phyloP scores from a whole-genome alignment of 2,329 filamentous ascomycete species.

The Aspergillus felis region DNA sequence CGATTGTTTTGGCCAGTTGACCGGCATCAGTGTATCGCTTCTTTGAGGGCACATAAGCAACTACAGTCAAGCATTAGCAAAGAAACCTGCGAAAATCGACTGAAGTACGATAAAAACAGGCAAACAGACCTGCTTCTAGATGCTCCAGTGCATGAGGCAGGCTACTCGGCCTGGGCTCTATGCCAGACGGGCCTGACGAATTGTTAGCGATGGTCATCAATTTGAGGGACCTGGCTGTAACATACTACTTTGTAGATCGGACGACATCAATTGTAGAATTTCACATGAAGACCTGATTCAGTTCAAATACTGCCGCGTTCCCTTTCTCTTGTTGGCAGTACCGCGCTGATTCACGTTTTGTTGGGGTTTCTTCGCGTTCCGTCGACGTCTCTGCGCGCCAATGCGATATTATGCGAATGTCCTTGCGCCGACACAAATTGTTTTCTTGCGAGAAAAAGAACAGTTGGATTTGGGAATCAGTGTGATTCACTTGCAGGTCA shows the following conservation, averaged over 20 bases:
- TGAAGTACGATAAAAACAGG: not conserved
- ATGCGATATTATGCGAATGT: not conserved
- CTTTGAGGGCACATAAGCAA: conserved; percentile 55
- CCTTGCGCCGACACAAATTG: not conserved
- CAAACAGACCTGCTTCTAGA: conserved; percentile 33
- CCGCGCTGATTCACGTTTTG: not conserved
- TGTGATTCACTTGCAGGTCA: not conserved
- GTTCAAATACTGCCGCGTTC: not conserved
- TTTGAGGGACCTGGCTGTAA: not conserved
- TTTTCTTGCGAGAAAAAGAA: not conserved
- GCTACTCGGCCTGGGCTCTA: conserved; percentile 16
- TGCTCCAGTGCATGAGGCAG: conserved; percentile 34
- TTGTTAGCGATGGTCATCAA: not conserved
- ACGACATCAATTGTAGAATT: not conserved
- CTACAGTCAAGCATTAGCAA: conserved; percentile 16
- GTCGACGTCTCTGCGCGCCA: not conserved
- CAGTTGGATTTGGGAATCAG: not conserved
- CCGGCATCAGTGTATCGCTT: conserved; percentile 62
- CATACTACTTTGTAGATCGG: not conserved
- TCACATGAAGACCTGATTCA: not conserved
- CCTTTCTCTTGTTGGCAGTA: not conserved
- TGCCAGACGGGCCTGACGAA: not conserved
- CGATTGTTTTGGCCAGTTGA: conserved; percentile 60
- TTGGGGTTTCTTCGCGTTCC: not conserved
- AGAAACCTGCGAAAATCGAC: too few relatives aligned